These are phyloP conservation scores for Protomyces macrosporus DNA, from an alignment of 1,139 yeast genomes.

Conservation along the genomic window DNA sequence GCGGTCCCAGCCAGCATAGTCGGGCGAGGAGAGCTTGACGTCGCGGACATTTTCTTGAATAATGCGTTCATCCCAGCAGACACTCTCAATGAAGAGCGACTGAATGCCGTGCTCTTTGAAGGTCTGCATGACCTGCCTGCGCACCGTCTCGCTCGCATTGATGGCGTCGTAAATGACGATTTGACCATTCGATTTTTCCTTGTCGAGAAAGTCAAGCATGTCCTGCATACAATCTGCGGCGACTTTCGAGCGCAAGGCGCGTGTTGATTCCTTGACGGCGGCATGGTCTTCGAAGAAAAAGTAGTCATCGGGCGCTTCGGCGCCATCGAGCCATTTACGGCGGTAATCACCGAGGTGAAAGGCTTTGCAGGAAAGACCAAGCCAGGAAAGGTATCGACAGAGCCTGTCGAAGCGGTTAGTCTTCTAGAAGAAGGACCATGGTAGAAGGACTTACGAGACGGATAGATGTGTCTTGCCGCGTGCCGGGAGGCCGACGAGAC, in stretches of 20 bases:
- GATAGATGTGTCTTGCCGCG: constrained; percentile 92
- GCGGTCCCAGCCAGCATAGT: constrained; percentile 68
- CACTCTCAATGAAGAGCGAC: constrained; percentile 79
- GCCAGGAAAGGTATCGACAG: constrained; percentile 84
- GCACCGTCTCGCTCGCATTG: constrained; percentile 68
- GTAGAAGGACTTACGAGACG: constrained; percentile 47
- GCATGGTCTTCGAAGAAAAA: constrained; percentile 51
- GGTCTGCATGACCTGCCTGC: constrained; percentile 53
- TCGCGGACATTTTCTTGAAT: constrained; percentile 75
- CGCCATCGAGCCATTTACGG: constrained; percentile 49
- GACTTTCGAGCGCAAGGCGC: constrained; percentile 54
- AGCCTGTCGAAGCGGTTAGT: constrained; percentile 36
- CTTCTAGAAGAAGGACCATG: no score
- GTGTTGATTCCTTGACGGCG: constrained; percentile 45
- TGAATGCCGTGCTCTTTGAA: constrained; percentile 61
- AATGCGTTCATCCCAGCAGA: constrained; percentile 67
- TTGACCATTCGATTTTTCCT: constrained; percentile 63
- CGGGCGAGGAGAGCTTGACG: constrained; percentile 77
- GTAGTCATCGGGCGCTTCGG: constrained; percentile 61
- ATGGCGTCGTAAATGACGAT: constrained; percentile 96
- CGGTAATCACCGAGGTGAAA: constrained; percentile 93
- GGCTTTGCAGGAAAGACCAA: constrained; percentile 87
- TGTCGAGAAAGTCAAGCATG: constrained; percentile 53
- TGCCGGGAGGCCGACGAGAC: constrained; percentile 90
- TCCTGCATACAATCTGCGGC: constrained; percentile 64